Conservation (phyloP, 768 basidiomycete genomes). For the Leccinum ochraceum region DNA sequence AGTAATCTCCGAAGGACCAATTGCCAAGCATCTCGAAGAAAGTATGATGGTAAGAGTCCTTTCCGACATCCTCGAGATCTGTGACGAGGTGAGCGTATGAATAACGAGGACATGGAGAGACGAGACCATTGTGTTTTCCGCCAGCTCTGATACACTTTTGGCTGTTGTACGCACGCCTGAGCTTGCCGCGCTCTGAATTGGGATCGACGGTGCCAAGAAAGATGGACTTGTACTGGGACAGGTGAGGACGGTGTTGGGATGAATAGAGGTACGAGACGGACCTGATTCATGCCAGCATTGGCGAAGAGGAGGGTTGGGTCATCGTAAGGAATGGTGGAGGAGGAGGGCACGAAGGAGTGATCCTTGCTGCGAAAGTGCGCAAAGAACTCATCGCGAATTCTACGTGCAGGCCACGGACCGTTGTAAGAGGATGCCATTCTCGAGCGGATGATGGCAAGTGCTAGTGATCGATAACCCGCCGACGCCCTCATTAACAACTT, state of each 20-base stretch:
- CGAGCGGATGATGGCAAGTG: background rate
- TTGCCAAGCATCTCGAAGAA: constrained; percentile 99
- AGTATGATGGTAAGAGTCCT: constrained; percentile 97
- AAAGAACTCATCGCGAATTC: constrained; percentile 88
- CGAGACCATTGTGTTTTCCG: constrained; percentile 94
- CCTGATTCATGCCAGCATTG: constrained; percentile 98
- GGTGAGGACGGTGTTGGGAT: constrained; percentile 6
- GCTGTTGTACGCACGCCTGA: constrained; percentile 92
- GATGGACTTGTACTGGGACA: constrained; percentile 79
- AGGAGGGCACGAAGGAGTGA: constrained; percentile 90
- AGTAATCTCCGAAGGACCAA: constrained; percentile 99
- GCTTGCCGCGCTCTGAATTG: constrained; percentile 84
- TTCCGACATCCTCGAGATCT: constrained; percentile 99
- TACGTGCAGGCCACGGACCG: constrained; percentile 73
- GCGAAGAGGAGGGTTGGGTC: constrained; percentile 97
- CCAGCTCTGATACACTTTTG: constrained; percentile 99
- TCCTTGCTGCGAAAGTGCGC: constrained; percentile 77
- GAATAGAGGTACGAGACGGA: constrained; percentile 27
- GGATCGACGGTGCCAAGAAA: constrained; percentile 99
- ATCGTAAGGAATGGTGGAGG: constrained; percentile 93
- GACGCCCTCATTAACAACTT: constrained; percentile 7
- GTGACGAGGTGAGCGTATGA: constrained; percentile 4
- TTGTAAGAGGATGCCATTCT: constrained; percentile 34
- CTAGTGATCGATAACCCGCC: constrained; percentile 24
- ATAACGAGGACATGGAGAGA: background rate